Conservation (phyloP, 345 rosid species). For the Aquilaria sinensis region DNA sequence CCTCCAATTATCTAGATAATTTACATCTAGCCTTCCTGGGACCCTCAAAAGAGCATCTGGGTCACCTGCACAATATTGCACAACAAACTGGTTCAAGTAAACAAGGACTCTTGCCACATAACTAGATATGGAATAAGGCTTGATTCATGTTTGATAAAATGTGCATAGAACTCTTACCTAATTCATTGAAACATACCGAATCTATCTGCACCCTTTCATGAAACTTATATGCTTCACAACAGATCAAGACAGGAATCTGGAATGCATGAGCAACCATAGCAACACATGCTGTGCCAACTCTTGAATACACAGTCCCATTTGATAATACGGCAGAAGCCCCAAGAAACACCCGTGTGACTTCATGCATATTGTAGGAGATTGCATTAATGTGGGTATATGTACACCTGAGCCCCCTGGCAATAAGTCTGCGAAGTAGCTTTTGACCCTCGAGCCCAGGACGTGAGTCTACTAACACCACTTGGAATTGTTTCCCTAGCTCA, state of each 20-base stretch:
- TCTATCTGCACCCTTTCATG: conserved; percentile 83
- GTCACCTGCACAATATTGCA: conserved; percentile 12
- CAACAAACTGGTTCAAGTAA: not conserved
- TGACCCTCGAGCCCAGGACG: conserved; percentile 70
- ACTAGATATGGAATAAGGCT: not conserved
- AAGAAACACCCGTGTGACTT: conserved; percentile 59
- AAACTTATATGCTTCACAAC: conserved; percentile 85
- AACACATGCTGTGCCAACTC: conserved; percentile 64
- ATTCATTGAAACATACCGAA: conserved; percentile 74
- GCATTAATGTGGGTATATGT: conserved; percentile 74
- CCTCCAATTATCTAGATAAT: conserved; percentile 28
- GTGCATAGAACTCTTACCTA: conserved; percentile 34
- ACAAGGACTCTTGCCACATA: not conserved
- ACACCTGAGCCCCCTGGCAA: conserved; percentile 53
- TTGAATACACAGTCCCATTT: conserved; percentile 72
- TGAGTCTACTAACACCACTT: conserved; percentile 65
- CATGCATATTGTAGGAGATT: conserved; percentile 67
- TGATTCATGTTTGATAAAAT: not conserved
- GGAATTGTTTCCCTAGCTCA: conserved; percentile 64
- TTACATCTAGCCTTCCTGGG: conserved; percentile 33
- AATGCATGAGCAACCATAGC: conserved; percentile 83
- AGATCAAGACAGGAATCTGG: conserved; percentile 61
- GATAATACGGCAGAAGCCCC: conserved; percentile 76
- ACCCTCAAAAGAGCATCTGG: conserved; percentile 39
- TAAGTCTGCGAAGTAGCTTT: conserved; percentile 54